Evolutionary conservation across 331 rosid species (phyloP), one percentile per base, ranked within the genome.

Genomic region (Saraca asoca): DNA sequence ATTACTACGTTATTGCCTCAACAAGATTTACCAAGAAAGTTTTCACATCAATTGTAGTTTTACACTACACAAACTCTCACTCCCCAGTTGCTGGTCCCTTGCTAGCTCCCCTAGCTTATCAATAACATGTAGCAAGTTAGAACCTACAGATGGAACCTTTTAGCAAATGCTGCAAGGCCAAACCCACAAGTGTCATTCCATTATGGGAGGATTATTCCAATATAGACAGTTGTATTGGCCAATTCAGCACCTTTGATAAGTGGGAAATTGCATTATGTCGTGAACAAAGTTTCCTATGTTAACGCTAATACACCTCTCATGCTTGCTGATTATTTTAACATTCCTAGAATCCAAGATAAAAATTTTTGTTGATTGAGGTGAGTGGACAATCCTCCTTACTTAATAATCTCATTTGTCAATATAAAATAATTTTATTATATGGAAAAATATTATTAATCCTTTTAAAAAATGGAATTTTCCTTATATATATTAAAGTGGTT

Each of bases 131-230:
- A 83, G 78, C 98, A 94, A 85, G 98, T 97, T 52, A 84, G 95
- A 83, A 84, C 89, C 80, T 86, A 70, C 77, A 92, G 96, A 81
- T 90, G 97, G 97, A 94, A 94, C 74, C 78, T 94, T 85, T 88
- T 96, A 15, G 97, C 97, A 71, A 94, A 79, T 81, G 98, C 98
- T 49, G 98, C 98, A 12, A 84, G 98, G 90, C 97, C 97, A 49
- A 94, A 94, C 71, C 98, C 98, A 64, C 98, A 94, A 73, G 98
- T 97, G 7, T 94, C 98, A 31, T 94, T 71, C 82, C 98, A 94
- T 83, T 94, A 94, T 42, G 98, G 98, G 68, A 78, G 33, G 69
- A 82, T 94, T 41, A 76, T 81, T 38, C 81, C 89, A 6, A 85
- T 82, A 37, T 83, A 78, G 83, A 78, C 78, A 24, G 68, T 94